Evolutionary conservation across 768 basidiomycete genomes (phyloP).

Genomic region (Tylopilus subfusipes): DNA sequence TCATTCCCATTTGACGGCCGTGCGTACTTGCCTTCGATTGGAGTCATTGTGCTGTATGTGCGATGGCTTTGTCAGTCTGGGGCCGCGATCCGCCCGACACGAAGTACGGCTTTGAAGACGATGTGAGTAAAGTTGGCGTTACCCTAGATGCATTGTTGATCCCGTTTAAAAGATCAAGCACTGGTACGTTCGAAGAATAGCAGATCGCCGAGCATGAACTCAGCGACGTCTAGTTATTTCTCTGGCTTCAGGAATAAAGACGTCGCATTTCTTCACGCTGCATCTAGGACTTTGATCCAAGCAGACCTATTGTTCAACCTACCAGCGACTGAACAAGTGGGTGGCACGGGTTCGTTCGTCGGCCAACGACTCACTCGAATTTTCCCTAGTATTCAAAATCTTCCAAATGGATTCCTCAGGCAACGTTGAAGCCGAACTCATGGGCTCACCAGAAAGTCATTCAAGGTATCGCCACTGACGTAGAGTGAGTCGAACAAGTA

Average conservation of each 20-base stretch:
- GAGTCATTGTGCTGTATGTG: not conserved
- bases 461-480: slow-evolving; percentile 17
- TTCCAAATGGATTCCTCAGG: slow-evolving; percentile 29
- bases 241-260: slow-evolving; percentile 73
- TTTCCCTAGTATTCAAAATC: slow-evolving; percentile 37
- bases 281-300: slow-evolving; percentile 68
- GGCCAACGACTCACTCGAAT: not conserved
- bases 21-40: slow-evolving; percentile 29
- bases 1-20: slow-evolving; percentile 61
- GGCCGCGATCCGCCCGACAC: slow-evolving; percentile 61
- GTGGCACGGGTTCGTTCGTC: not conserved
- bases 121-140: slow-evolving; percentile 35
- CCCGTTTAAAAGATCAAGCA: slow-evolving; percentile 42
- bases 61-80: slow-evolving; percentile 38
- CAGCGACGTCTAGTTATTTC: slow-evolving; percentile 50
- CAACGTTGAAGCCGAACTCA: slow-evolving; percentile 28
- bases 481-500: slow-evolving; percentile 23
- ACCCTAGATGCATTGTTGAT: not conserved
- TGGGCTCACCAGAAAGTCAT: slow-evolving; percentile 30
- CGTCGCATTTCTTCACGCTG: slow-evolving; percentile 74
- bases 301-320: slow-evolving; percentile 86
- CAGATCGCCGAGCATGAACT: not conserved
- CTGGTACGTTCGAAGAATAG: slow-evolving; percentile 34
- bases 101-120: slow-evolving; percentile 75
- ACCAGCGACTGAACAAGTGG: slow-evolving; percentile 70